Evolutionary conservation across 805 yeast genomes (phyloP), one percentile per base, ranked within the genome.

Genomic region (Starmerella apicola): DNA sequence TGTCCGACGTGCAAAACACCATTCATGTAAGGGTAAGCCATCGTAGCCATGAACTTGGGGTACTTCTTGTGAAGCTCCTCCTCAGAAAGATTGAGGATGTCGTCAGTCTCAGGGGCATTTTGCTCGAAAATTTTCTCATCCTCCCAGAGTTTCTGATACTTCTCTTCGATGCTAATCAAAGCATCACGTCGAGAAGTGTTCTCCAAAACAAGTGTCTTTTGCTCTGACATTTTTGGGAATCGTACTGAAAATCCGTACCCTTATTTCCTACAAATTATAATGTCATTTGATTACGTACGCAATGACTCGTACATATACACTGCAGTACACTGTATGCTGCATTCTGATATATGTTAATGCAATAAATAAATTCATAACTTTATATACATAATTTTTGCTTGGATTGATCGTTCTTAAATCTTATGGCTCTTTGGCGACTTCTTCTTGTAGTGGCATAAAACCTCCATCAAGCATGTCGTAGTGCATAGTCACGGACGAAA

Each of bases 11-110:
- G 99, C 50, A 91, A 69, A 37, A 82, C 91, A 68, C 99, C 99
- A 63, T 91, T 91, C 96, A 88, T 88, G 64, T 91, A 91, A 32
- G 99, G 99, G 58, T 84, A 91, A 9, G 98, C 97, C 95, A 91
- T 86, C 36, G 94, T 78, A 19, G 83, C 72, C 68, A 84, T 79
- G 65, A 71, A 81, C 62, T 91, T 91, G 42, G 97, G 97, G 60
- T 79, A 70, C 54, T 76, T 71, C 45, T 67, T 70, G 53, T 82
- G 84, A 46, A 91, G 68, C 56, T 80, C 83, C 36, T 79, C 94
- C 26, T 67, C 62, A 34, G 75, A 66, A 39, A 72, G 67, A 32
- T 67, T 64, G n/a, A 71, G 67, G 41, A 62, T 67, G 52, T 81
- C 93, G 36, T 74, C 80, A 34, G 40, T 26, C 21, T 41, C 39